These are phyloP conservation scores for Aegilops longissima DNA, from an alignment of 176 grass and related monocot genomes.

Conservation along the genomic window DNA sequence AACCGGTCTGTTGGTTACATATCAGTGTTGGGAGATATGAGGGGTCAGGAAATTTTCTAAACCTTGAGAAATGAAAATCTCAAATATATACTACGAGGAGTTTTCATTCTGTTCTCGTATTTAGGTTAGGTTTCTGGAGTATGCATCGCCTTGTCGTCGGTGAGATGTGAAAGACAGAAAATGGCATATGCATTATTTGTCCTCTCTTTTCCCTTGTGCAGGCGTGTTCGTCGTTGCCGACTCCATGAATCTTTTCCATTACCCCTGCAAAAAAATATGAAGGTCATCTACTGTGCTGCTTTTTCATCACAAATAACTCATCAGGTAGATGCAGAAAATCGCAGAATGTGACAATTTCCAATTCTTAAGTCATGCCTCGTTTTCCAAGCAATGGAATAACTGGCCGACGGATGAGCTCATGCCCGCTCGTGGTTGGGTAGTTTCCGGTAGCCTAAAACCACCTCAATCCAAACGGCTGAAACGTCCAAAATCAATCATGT, in stretches of 20 bases:
- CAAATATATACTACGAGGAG: neutral
- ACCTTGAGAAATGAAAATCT: neutral
- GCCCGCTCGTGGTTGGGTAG: neutral
- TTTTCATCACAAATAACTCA: too few relatives aligned
- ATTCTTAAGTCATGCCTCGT: neutral
- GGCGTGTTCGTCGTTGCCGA: too few relatives aligned
- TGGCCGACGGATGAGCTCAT: neutral
- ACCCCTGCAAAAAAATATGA: too few relatives aligned
- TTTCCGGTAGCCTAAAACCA: neutral
- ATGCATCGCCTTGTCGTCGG: neutral
- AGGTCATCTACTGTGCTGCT: too few relatives aligned
- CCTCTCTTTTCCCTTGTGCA: too few relatives aligned
- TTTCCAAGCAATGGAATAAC: neutral
- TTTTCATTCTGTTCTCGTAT: neutral
- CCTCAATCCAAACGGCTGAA: neutral
- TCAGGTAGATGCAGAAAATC: too few relatives aligned
- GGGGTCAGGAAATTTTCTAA: neutral
- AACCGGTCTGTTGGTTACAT: neutral
- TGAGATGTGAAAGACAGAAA: too few relatives aligned
- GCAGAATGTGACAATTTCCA: neutral
- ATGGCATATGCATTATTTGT: too few relatives aligned
- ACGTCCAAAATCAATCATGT: neutral
- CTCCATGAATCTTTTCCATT: too few relatives aligned
- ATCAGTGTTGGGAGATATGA: neutral
- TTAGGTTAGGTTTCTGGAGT: neutral